Evolutionary conservation across 1,284 basidiomycete species (phyloP), one percentile per base, ranked within the genome.

Genomic region (Apiotrichum porosum): DNA sequence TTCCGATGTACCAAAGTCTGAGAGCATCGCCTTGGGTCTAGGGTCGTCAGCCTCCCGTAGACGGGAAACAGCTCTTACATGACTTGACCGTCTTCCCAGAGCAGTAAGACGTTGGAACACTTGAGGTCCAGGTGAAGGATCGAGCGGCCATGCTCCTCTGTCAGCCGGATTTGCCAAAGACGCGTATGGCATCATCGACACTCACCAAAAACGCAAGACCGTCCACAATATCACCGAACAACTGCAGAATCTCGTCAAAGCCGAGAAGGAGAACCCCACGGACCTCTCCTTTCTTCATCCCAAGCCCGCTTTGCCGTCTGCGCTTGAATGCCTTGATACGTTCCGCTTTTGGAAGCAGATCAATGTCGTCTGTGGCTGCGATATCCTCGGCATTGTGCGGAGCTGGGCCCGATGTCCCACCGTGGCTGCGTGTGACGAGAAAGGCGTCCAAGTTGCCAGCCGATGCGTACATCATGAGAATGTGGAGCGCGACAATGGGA

Each of bases 381-480:
- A 65, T 43, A 32, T 56, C 56, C 2, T 47, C 52, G 1, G 57
- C 61, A 17, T 51, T 52, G 2, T 57, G 47, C 18, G 58, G 62
- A 15, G 40, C 23, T 17, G 41, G 12, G 6, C 32, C 44, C 3
- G 33, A n/a, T n/a, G n/a, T n/a, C n/a, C n/a, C n/a, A n/a, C n/a
- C 39, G 23, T 57, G 51, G 12, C 65, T 62, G 15, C 89, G 85
- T 14, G 81, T 78, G 49, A 86, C 81, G 56, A 93, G 88, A 66
- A 87, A 85, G 63, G 88, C 85, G 62, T 93, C 89, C 33, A 93
- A 78, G 33, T 75, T 75, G 8, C 89, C 89, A 3, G 85, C 86
- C 74, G 90, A 88, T 0, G 89, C 90, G 83, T 85, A 93, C 77
- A 92, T 88, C 89, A 93, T 93, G 12, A 93, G 76, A 2, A 93